These are phyloP conservation scores for Ciborinia camelliae DNA, from an alignment of 2,329 filamentous ascomycete species.

Conservation along the genomic window DNA sequence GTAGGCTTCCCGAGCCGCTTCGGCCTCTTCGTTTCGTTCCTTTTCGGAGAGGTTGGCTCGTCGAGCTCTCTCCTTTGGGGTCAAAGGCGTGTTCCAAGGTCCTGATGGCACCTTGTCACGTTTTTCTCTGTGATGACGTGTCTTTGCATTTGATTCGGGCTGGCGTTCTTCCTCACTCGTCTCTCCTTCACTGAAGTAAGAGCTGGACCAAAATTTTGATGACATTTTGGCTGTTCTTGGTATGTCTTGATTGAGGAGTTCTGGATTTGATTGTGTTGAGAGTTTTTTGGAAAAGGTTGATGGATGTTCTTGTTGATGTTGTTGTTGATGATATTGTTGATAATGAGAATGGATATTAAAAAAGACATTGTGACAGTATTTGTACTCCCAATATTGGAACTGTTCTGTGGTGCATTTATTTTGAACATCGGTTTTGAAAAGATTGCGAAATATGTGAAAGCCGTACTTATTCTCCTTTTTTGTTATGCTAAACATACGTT, in stretches of 20 bases:
- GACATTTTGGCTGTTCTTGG: not conserved
- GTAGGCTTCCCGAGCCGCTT: not conserved
- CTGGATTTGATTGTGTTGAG: not conserved
- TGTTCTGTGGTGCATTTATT: not conserved
- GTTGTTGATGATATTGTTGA: not conserved
- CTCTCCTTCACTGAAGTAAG: not conserved
- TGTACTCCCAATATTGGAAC: not conserved
- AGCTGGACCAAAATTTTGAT: not conserved
- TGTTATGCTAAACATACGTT: no score
- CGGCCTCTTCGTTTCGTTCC: not conserved
- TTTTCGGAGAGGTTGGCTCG: not conserved
- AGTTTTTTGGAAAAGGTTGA: not conserved
- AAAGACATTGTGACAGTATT: not conserved
- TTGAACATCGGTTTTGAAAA: not conserved
- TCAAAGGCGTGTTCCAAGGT: not conserved
- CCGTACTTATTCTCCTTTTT: not conserved
- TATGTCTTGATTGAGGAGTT: not conserved
- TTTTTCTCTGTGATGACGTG: no score
- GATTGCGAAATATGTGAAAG: not conserved
- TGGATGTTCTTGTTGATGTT: not conserved
- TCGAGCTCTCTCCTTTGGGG: not conserved
- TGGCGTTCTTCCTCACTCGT: not conserved
- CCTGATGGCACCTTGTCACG: no score
- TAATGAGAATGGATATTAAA: not conserved
- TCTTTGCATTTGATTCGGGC: no score